Conservation (phyloP, 2,329 filamentous ascomycete genomes). For the Xylaria sp. region DNA sequence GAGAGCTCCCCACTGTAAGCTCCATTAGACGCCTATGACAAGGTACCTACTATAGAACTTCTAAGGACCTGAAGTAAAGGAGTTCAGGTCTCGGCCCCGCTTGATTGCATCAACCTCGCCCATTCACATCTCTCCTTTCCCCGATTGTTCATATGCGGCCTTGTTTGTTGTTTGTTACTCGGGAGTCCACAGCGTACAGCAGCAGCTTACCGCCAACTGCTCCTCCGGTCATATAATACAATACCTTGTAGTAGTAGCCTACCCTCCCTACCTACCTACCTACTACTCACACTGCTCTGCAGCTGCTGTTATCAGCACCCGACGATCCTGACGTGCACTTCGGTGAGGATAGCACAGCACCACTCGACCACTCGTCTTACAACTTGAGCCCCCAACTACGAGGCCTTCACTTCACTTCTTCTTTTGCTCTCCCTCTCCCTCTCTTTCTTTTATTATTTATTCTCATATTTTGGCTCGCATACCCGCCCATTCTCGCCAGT, state of each 20-base stretch:
- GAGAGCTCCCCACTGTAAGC: conserved; percentile 16
- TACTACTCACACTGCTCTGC: not conserved
- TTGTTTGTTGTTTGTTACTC: conserved; percentile 8
- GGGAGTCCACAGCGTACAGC: not conserved
- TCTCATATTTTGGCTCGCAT: not conserved
- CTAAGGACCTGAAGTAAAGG: conserved; percentile 18
- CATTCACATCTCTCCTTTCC: conserved; percentile 27
- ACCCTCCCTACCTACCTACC: not conserved
- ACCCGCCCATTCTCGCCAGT: conserved; percentile 18
- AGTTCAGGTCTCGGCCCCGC: conserved; percentile 37
- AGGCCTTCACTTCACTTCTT: conserved; percentile 31
- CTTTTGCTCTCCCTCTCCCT: conserved; percentile 16
- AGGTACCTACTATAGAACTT: conserved; percentile 4
- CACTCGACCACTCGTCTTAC: conserved; percentile 7
- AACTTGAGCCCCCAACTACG: conserved; percentile 22
- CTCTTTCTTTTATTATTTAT: not conserved
- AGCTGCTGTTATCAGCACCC: conserved; percentile 25
- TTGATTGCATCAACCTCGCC: conserved; percentile 45
- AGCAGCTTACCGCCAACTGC: conserved; percentile 6
- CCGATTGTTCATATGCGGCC: conserved; percentile 7
- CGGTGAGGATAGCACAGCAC: not conserved
- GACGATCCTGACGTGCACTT: conserved; percentile 26
- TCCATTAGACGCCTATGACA: conserved; percentile 4
- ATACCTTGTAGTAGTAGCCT: not conserved
- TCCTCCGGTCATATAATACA: not conserved